phyloP scores from a whole-genome alignment of 345 rosid species.

The Hibiscus syriacus region DNA sequence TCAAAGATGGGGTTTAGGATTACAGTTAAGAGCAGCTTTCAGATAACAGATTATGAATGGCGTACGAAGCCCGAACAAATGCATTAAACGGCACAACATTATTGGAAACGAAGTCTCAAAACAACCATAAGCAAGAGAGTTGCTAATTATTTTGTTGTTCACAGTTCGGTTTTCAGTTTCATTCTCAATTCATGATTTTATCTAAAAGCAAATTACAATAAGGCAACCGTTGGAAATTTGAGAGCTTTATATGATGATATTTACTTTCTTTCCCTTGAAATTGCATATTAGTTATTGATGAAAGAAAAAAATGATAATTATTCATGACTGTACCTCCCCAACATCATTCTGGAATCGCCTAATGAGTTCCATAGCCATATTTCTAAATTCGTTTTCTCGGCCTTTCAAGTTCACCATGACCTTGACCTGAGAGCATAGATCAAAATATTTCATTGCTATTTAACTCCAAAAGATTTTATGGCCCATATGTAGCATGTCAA shows the following conservation, averaged over 20 bases:
- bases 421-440: conserved; percentile 60
- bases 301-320: neutral
- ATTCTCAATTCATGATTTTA: neutral
- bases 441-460: conserved; percentile 8
- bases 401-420: conserved; percentile 88
- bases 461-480: neutral
- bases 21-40: neutral
- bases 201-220: neutral
- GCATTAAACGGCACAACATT: neutral
- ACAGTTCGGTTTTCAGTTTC: too few species aligned
- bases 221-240: neutral
- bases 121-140: neutral
- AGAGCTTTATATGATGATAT: neutral
- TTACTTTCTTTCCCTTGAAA: neutral
- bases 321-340: conserved; percentile 57
- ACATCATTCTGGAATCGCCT: conserved; percentile 77
- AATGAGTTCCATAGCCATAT: conserved; percentile 77
- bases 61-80: neutral
- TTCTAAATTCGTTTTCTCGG: conserved; percentile 84
- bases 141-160: neutral
- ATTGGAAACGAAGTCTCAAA: neutral
- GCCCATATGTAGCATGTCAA: neutral
- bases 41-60: neutral
- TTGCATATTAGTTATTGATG: neutral
- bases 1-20: neutral